phyloP scores from a whole-genome alignment of 306 rosid genomes.

The Fragaria ananassa region DNA sequence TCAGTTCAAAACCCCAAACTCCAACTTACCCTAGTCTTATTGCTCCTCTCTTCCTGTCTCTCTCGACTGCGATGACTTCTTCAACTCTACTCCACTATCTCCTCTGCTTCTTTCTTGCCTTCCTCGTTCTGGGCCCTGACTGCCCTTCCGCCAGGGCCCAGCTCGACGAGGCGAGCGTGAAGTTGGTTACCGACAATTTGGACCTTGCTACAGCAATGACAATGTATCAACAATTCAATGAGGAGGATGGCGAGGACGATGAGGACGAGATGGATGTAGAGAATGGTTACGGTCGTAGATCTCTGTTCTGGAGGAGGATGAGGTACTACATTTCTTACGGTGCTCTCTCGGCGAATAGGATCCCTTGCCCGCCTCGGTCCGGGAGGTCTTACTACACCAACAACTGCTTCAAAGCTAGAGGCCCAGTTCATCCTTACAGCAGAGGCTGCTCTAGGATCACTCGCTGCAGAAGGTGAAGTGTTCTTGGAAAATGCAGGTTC shows the following conservation, averaged over 20 bases:
- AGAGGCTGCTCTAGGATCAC: constrained; percentile 75
- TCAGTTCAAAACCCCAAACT: background rate
- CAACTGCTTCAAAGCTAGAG: constrained; percentile 74
- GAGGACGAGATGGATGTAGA: constrained; percentile 21
- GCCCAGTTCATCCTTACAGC: constrained; percentile 71
- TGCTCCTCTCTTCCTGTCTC: constrained; percentile 2
- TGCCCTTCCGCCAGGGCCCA: constrained; percentile 24
- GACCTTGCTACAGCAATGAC: constrained; percentile 66
- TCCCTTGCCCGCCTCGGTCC: constrained; percentile 94
- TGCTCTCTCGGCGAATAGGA: constrained; percentile 80
- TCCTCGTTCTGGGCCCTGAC: constrained; percentile 1
- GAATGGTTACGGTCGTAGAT: constrained; percentile 51
- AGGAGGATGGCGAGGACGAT: constrained; percentile 21
- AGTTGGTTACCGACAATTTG: constrained; percentile 50
- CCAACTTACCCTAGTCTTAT: background rate
- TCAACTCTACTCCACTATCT: constrained; percentile 1
- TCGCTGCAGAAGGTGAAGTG: constrained; percentile 63
- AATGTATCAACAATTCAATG: constrained; percentile 16
- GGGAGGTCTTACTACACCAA: constrained; percentile 90
- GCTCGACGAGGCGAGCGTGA: constrained; percentile 51
- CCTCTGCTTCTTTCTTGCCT: constrained; percentile 19
- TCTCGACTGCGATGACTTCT: constrained; percentile 29
- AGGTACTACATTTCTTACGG: constrained; percentile 85
- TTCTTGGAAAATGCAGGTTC: background rate
- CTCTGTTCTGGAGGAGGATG: constrained; percentile 66